A percentile compares a stretch with the other conserved stretches of the same genome.
Evolutionary conservation across 2,329 filamentous ascomycete genomes (phyloP).

Genomic region (Botryotinia convoluta): DNA sequence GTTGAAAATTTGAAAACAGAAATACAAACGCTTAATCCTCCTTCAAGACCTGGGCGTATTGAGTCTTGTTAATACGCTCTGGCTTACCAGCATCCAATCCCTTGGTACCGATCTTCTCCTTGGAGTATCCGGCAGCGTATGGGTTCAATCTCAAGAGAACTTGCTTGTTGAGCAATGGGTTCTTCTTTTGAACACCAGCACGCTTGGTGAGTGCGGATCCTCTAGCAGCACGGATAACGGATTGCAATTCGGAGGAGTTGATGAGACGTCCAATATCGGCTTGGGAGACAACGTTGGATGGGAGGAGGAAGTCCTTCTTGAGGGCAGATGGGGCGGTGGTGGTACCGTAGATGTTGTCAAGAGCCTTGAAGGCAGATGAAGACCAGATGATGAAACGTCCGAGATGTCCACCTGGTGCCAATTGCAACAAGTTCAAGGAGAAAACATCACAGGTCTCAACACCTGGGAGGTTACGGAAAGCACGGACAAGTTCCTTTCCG

Average conservation of each 20-base stretch:
- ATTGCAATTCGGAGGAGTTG: conserved; percentile 99
- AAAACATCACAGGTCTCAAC: conserved; percentile 95
- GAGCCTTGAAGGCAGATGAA: conserved; percentile 91
- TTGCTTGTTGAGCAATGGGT: conserved; percentile 98
- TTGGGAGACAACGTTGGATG: conserved; percentile 88
- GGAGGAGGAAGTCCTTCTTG: conserved; percentile 99
- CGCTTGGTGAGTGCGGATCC: conserved; percentile 89
- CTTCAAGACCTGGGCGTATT: conserved; percentile 45
- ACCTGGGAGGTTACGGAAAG: conserved; percentile 98
- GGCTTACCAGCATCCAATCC: conserved; percentile 63
- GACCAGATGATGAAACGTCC: conserved; percentile 99
- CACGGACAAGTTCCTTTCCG: conserved; percentile 87
- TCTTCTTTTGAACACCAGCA: conserved; percentile 96
- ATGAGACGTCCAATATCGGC: conserved; percentile 95
- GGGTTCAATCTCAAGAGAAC: conserved; percentile 98
- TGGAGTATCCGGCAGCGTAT: conserved; percentile 86
- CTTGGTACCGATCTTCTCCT: conserved; percentile 77
- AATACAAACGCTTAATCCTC: conserved; percentile 46
- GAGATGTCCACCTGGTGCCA: conserved; percentile 97
- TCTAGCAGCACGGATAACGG: conserved; percentile 87
- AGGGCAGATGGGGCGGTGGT: conserved; percentile 84
- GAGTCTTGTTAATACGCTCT: conserved; percentile 37
- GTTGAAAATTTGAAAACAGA: conserved; percentile 23
- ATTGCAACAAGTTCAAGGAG: conserved; percentile 96
- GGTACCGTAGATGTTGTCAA: conserved; percentile 95